A percentile compares a stretch with the other conserved stretches of the same genome.
Conservation (phyloP, 305 asterid species). For the Solanum hybrid region DNA sequence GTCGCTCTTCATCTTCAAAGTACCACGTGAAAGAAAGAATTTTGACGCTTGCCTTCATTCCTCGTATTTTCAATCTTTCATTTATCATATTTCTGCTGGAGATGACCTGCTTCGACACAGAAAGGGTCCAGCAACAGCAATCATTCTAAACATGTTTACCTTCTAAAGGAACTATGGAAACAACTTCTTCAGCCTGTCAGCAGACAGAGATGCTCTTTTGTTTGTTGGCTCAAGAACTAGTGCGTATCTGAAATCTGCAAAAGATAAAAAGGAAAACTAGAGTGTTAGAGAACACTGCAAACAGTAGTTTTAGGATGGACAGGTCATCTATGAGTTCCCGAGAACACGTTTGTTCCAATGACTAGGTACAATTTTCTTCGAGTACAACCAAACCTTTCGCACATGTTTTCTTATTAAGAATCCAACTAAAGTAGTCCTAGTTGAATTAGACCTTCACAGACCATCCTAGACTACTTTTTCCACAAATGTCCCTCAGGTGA, state of each 20-base stretch:
- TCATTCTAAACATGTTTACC: constrained; percentile 3
- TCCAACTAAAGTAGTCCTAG: background rate
- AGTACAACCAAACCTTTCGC: background rate
- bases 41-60: background rate
- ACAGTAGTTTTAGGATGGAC: background rate
- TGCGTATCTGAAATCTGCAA: constrained; percentile 75
- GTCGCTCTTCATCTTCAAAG: background rate
- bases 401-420: background rate
- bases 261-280: background rate
- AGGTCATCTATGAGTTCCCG: background rate
- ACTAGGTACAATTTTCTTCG: background rate
- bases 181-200: constrained; percentile 48
- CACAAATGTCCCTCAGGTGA: background rate
- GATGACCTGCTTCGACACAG: constrained; percentile 2
- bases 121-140: background rate
- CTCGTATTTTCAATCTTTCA: background rate
- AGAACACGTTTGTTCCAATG: background rate
- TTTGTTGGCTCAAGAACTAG: constrained; percentile 93
- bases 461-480: background rate
- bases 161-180: constrained; percentile 28
- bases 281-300: background rate
- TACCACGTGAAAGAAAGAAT: background rate
- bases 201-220: constrained; percentile 73
- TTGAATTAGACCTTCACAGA: background rate
- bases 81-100: background rate